Base-by-base conservation (phyloP, 2,329 filamentous ascomycete species). In the Penicillium concentricum region DNA sequence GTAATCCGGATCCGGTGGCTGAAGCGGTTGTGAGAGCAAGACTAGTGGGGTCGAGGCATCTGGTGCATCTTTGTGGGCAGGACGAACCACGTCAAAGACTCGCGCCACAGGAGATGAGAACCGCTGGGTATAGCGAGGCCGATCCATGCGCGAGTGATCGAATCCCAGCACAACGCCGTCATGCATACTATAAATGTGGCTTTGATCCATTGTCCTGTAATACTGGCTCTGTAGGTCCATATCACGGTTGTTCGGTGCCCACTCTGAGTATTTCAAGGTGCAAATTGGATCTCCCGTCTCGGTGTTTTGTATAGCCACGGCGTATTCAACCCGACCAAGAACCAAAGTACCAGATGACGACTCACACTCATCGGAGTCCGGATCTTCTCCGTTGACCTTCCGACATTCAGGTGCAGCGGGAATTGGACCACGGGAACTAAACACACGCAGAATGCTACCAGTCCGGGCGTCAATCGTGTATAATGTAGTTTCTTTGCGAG, bases 221-320 rank as follows among this genome's bases (percentile, higher is more conserved):
- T 97, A 94, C 69, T 97, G 91, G 48, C 84, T 84, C 67, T 91
- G 87, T 7, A 99, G 84, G 71, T 99, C 94, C 61, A 85, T 85
- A 73, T 99, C 93, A 59, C 87, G 90, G 57, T 89, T 95, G 74
- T 99, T 99, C 15, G 92, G 90, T 0, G 87, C 87, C 94, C 94
- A 99, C 73, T 99, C 94, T 12, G 91, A 89, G 70, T 95, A 99
- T 63, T 87, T 92, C 64, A 99, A 84, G 0, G 91, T 96, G 68
- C 92, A 96, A 60, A 99, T 88, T 8, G 86, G 84, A 57, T 88
- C 84, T 1, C 88, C 87, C 4, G 85, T 87, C 64, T 89, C 84
- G 43, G 82, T 84, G 58, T 90, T 87, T 62, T 92, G 88, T 43
- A 99, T 95, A 54, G 84, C 86, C 58, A 99, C 88, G 6, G 85